These are phyloP conservation scores for Pythium chondricola DNA, from an alignment of 352 stramenopile species.

Conservation along the genomic window DNA sequence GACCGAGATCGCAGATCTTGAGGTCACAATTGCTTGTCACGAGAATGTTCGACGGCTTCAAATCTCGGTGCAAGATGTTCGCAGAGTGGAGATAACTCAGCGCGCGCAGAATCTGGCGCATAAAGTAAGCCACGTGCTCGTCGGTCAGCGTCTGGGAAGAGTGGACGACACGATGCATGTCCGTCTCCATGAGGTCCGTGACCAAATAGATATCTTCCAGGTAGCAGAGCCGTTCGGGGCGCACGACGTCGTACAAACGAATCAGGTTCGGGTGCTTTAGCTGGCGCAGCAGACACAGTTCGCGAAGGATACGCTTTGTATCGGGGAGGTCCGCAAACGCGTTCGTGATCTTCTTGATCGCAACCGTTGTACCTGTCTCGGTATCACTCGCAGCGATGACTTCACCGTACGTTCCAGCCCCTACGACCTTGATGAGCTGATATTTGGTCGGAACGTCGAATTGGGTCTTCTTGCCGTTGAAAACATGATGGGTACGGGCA, in stretches of 20 bases:
- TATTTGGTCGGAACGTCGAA: slow-evolving; percentile 82
- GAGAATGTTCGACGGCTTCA: slow-evolving; percentile 96
- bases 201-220: slow-evolving; percentile 97
- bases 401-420: slow-evolving; percentile 72
- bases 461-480: slow-evolving; percentile 53
- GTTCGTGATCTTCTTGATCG: slow-evolving; percentile 93
- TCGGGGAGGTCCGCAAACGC: slow-evolving; percentile 73
- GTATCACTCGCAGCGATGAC: slow-evolving; percentile 77
- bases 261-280: slow-evolving; percentile 92
- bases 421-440: slow-evolving; percentile 77
- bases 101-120: slow-evolving; percentile 95
- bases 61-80: slow-evolving; percentile 94
- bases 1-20: slow-evolving; percentile 94
- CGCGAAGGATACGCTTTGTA: slow-evolving; percentile 92
- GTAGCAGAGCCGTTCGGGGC: slow-evolving; percentile 88
- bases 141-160: slow-evolving; percentile 88
- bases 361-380: slow-evolving; percentile 80
- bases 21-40: slow-evolving; percentile 95
- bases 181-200: slow-evolving; percentile 94
- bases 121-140: slow-evolving; percentile 92
- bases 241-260: slow-evolving; percentile 89
- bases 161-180: slow-evolving; percentile 90
- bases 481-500: slow-evolving; percentile 55
- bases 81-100: slow-evolving; percentile 97
- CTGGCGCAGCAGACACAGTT: slow-evolving; percentile 87